Evolutionary conservation across 345 rosid species (phyloP), one percentile per base, ranked within the genome.

Genomic region (Kandelia obovata): DNA sequence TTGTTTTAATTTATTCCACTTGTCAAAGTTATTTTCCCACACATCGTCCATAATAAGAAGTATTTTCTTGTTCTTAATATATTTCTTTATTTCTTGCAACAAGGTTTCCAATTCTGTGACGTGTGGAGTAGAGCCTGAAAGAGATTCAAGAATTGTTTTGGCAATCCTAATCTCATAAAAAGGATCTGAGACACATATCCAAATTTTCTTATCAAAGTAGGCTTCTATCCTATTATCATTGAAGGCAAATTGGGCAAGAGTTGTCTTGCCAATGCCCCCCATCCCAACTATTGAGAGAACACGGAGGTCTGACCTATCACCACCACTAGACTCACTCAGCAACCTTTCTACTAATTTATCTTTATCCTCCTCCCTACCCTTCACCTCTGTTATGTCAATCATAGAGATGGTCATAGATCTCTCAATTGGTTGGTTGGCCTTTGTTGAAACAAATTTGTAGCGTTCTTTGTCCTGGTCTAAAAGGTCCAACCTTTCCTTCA

Each of bases 181-280:
- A 10, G 53, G 47, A 62, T 62, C 4, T 2, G 65, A 62, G 25
- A 62, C 65, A 32, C 65, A 62, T 0, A 62, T 26, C 66, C 66
- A 62, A 16, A 62, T 62, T 5, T 43, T 20, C 2, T 6, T 10
- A 6, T 21, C 47, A 34, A 62, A 62, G 37, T n/a, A 9, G 6
- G 3, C 47, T 6, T 62, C 37, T 20, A 62, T 6, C 47, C 5
- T 56, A 6, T 25, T 31, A 10, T 62, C 53, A 7, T 62, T 62
- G 5, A 17, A 43, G 5, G 37, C 21, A 34, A 37, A 46, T 19
- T 39, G 47, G 47, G 47, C 47, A 11, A 39, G 15, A 31, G 66
- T 32, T 7, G 27, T 62, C 15, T 62, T 62, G 15, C 49, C 66
- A 5, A 37, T 19, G 0, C 66, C 66, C 0, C 53, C 66, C 66